Conservation (phyloP, 768 basidiomycete species). For the Tricholoma bakamatsutake region DNA sequence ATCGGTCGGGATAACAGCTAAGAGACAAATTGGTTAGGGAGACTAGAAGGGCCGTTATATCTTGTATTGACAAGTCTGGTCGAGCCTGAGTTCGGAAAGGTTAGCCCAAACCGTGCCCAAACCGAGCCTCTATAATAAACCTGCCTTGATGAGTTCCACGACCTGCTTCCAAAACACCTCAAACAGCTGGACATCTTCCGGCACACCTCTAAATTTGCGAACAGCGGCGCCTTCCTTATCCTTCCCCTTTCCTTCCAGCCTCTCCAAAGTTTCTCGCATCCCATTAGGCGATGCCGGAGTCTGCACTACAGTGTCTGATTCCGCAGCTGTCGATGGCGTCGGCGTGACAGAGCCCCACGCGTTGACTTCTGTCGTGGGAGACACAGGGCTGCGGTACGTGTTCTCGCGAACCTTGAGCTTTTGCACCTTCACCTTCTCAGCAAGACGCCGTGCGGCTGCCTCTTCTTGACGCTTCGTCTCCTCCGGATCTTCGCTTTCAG, state of each 20-base stretch:
- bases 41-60: conserved; percentile 92
- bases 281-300: conserved; percentile 18
- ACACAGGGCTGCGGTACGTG: conserved; percentile 25
- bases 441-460: conserved; percentile 81
- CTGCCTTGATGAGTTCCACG: conserved; percentile 92
- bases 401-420: conserved; percentile 60
- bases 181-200: conserved; percentile 91
- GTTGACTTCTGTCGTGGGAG: conserved; percentile 34
- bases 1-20: conserved; percentile 93
- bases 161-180: conserved; percentile 99
- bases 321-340: conserved; percentile 30
- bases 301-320: conserved; percentile 23
- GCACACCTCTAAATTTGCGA: conserved; percentile 91
- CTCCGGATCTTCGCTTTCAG: conserved; percentile 93
- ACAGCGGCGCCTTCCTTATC: conserved; percentile 51
- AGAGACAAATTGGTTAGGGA: conserved; percentile 93
- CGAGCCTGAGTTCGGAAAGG: conserved; percentile 59
- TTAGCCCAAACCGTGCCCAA: neutral
- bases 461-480: conserved; percentile 93
- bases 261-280: conserved; percentile 20
- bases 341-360: conserved; percentile 37
- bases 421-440: conserved; percentile 77
- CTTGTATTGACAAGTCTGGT: conserved; percentile 95
- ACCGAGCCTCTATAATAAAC: conserved; percentile 11
- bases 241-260: conserved; percentile 45